These are phyloP conservation scores for Endocalyx cinctus DNA, from an alignment of 2,329 filamentous ascomycete species.

Conservation along the genomic window DNA sequence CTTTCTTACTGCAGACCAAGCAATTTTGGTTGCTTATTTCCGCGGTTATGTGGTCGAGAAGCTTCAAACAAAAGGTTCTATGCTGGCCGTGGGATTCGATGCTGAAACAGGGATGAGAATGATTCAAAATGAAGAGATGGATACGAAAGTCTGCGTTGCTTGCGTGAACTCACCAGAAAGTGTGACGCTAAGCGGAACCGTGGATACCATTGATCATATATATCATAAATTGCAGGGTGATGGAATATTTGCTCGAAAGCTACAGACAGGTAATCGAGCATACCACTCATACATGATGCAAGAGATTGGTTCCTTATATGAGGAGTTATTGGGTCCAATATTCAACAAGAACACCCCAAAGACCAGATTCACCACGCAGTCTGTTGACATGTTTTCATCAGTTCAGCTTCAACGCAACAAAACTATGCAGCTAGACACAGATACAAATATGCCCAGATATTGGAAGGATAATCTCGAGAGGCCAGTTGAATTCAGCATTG, in stretches of 20 bases:
- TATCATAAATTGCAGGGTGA: background rate
- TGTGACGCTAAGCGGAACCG: slow-evolving; percentile 1
- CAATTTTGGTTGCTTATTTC: slow-evolving; percentile 12
- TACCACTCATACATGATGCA: slow-evolving; percentile 11
- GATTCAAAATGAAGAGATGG: background rate
- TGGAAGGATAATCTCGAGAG: slow-evolving; percentile 12
- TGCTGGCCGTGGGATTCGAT: slow-evolving; percentile 12
- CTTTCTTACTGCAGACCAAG: slow-evolving; percentile 7
- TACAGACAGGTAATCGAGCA: slow-evolving; percentile 5
- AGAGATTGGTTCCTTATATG: slow-evolving; percentile 11
- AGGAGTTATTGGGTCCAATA: slow-evolving; percentile 5
- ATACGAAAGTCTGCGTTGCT: slow-evolving; percentile 1
- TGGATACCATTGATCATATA: slow-evolving; percentile 1
- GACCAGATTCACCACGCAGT: background rate
- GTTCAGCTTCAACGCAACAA: background rate
- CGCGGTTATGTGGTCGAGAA: slow-evolving; percentile 4
- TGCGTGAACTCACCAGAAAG: slow-evolving; percentile 7
- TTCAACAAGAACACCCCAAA: background rate
- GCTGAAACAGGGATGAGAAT: background rate
- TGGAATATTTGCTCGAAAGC: slow-evolving; percentile 1
- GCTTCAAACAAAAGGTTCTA: slow-evolving; percentile 4
- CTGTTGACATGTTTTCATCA: slow-evolving; percentile 10
- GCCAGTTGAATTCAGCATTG: slow-evolving; percentile 7
- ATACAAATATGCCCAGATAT: slow-evolving; percentile 7
- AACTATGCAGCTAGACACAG: background rate